Base-by-base conservation (phyloP, 129 eudicot genomes). In the Mikania micrantha region DNA sequence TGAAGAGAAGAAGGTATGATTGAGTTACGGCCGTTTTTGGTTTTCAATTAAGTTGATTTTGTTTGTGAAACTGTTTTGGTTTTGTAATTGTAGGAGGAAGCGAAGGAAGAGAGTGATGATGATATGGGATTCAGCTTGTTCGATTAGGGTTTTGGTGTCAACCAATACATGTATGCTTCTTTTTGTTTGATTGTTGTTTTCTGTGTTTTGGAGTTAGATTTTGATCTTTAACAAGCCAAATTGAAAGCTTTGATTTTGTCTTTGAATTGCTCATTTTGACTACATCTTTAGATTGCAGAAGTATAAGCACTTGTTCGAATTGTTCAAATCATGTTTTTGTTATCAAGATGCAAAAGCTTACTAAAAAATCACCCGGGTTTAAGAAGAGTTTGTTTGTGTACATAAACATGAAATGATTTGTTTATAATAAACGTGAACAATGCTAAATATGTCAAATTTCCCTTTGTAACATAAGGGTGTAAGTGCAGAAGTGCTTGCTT, bases 61-160 rank as follows among this genome's bases (percentile, higher is more conserved):
- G 45, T 24, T 9, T 4, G 7, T 28, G 3, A 67, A 25, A 5
- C 2, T 34, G 34, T 67, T 29, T 2, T 48, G 32, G 10, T 4
- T 17, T 0, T 47, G 29, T 7, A 7, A 1, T 25, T 54, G 61
- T 70, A 85, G 90, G 90, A 85, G 72, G 90, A 81, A 49, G 73
- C 81, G 2, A 85, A 85, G 91, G 91, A 85, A 56, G 91, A 82
- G 72, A 85, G 91, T 74, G 91, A 85, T 9, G 91, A 85, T 34
- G 91, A 85, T 67, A 82, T 85, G 91, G 88, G 91, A 60, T 85
- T 85, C 80, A 75, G 87, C 60, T 80, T 85, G 79, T 85, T 85
- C 28, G 91, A 85, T 77, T 85, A 85, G 78, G 17, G 39, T 5
- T 59, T 7, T 24, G 29, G 20, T 38, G 31, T 27, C 25, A 32